These are phyloP conservation scores for Malus hybrid DNA, from an alignment of 331 rosid genomes.

Conservation along the genomic window DNA sequence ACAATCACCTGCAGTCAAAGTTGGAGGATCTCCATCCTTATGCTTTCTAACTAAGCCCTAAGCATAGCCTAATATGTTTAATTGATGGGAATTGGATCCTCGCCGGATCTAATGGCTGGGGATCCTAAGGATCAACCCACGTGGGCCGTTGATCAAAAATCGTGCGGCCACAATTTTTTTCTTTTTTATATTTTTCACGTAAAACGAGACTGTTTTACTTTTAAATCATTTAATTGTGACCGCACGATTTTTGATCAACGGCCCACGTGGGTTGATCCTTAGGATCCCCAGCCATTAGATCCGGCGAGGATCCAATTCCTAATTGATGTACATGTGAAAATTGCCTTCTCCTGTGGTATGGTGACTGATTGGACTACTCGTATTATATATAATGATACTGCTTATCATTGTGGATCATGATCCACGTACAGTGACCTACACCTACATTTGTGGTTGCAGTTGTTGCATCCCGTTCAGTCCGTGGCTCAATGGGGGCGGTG, in stretches of 20 bases:
- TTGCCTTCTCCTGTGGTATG: not conserved
- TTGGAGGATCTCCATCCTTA: constrained; percentile 2
- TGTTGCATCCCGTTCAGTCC: constrained; percentile 38
- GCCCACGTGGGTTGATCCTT: too few species aligned
- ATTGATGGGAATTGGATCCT: too few species aligned
- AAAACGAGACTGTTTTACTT: too few species aligned
- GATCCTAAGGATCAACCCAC: too few species aligned
- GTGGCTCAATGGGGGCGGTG: constrained; percentile 96
- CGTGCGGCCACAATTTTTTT: too few species aligned
- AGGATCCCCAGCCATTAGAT: too few species aligned
- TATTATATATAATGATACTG: constrained; percentile 10
- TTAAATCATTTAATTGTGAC: too few species aligned
- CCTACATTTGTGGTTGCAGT: constrained; percentile 45
- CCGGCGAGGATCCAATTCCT: too few species aligned
- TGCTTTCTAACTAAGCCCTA: not conserved
- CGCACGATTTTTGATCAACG: too few species aligned
- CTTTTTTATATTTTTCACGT: too few species aligned
- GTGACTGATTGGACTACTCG: constrained; percentile 16
- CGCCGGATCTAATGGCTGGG: too few species aligned
- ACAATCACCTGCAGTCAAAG: not conserved
- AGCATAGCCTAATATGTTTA: not conserved
- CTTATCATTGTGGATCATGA: constrained; percentile 31
- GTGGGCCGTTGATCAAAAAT: too few species aligned
- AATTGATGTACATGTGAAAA: not conserved
- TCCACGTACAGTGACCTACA: constrained; percentile 51